Evolutionary conservation across 2,329 filamentous ascomycete species (phyloP), one percentile per base, ranked within the genome.

Genomic region (Alternaria sp.): DNA sequence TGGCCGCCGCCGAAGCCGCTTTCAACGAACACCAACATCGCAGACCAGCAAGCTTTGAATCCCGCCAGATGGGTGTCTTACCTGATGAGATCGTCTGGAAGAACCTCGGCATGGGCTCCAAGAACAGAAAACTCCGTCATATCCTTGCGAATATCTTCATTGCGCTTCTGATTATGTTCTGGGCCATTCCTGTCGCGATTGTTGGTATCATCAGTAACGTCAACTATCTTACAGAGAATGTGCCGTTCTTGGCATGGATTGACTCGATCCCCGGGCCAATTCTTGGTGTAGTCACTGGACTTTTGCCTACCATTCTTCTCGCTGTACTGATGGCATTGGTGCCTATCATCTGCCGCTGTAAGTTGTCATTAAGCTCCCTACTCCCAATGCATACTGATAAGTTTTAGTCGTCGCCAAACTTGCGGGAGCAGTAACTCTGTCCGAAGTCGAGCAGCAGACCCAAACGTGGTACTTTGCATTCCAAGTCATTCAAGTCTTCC

Each of bases 381-480:
- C 9, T 11, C 15, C 13, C 13, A 40, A 8, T 30, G 7, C 11
- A n/a, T 6, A 32, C 30, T 62, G 21, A 62, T 32, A 17, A 7
- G 8, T 30, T 4, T 2, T 30, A 62, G 59, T 79, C 30, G 67
- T 79, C 63, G 79, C 80, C 17, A 79, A 77, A 57, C 50, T 77
- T 44, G 73, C 77, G 15, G 80, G 80, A 12, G 44, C 51, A 59
- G 67, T 67, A 6, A 84, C 83, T 0, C 73, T 75, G n/a, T 79
- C 81, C 40, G 79, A 83, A 55, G 80, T 83, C n/a, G 83, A 85
- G 49, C 84, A 98, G 15, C 93, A 93, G 64, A 93, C 92, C 0
- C 96, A 99, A 76, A 95, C 94, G 72, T 91, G 89, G 70, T 99
- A 97, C 84, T 99, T 98, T 76, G 88, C 86, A 49, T 96, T 96